Evolutionary conservation across 331 rosid species (phyloP), one percentile per base, ranked within the genome.

Genomic region (Quercus tomentella): DNA sequence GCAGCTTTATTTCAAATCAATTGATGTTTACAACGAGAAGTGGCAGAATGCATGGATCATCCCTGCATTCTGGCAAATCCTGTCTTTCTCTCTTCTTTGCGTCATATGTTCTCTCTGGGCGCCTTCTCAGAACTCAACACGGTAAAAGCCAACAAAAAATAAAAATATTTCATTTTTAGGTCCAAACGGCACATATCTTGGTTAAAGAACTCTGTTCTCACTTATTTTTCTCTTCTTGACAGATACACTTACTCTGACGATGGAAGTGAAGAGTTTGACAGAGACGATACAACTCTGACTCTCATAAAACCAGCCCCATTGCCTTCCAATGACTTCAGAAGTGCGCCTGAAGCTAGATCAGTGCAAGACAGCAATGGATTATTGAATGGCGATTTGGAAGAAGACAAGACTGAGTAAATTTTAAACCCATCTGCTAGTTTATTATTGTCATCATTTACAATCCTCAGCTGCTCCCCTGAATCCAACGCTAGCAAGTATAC

Each of bases 51-150:
- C 99, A 4, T 96, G 98, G 99, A 88, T 96, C 87, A 84, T 96
- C 88, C 98, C 99, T 49, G 99, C 98, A 81, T 91, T 96, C 77
- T 96, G 99, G 99, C 99, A 96, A 88, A 89, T 93, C 87, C 82
- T 96, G 33, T 93, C 98, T 18, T 91, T 90, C 86, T 91, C 99
- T 62, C 97, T 96, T 35, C 83, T 96, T 6, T 88, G 88, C 77
- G 92, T 96, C 74, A 90, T 96, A 41, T 93, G 98, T 73, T 89
- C 80, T 82, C 97, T 96, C 49, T 96, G 98, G 99, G 98, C 99
- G 55, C 99, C 99, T 63, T 96, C 99, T 56, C 97, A 91, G 89
- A 93, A 79, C 81, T 93, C 99, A 75, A 89, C 88, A 73, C 80
- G 99, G 99, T 93, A 87, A 82, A 82, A 82, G 65, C 72, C 58